Evolutionary conservation across 2,329 filamentous ascomycete species (phyloP).

Genomic region (Balansia obtecta): DNA sequence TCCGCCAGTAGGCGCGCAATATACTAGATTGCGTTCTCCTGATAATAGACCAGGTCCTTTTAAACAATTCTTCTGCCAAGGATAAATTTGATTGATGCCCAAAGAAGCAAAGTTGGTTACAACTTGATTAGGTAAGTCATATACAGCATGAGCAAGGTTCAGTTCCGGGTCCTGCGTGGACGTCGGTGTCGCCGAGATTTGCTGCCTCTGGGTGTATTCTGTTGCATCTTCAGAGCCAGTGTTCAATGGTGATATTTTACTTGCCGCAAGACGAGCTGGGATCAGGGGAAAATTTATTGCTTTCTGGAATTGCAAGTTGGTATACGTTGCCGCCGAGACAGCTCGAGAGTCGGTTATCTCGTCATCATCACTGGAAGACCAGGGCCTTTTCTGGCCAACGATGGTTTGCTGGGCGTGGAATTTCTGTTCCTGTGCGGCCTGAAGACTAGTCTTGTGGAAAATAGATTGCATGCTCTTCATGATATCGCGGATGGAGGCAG

Average conservation of each 20-base stretch:
- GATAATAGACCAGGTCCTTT: slow-evolving; percentile 52
- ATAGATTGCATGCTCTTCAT: slow-evolving; percentile 30
- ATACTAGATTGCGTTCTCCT: slow-evolving; percentile 60
- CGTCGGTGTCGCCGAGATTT: slow-evolving; percentile 40
- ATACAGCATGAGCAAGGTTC: slow-evolving; percentile 48
- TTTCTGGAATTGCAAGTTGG: slow-evolving; percentile 20
- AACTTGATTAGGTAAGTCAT: slow-evolving; percentile 47
- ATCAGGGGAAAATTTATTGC: slow-evolving; percentile 19
- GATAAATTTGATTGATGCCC: slow-evolving; percentile 63
- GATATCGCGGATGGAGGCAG: slow-evolving; percentile 5
- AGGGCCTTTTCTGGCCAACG: slow-evolving; percentile 36
- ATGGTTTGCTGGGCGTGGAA: slow-evolving; percentile 26
- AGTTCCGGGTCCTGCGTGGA: slow-evolving; percentile 40
- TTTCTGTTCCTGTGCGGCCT: slow-evolving; percentile 29
- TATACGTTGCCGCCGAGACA: slow-evolving; percentile 1
- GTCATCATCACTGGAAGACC: slow-evolving; percentile 13
- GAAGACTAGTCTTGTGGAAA: slow-evolving; percentile 38
- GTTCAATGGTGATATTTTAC: slow-evolving; percentile 30
- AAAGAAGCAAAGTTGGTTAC: slow-evolving; percentile 51
- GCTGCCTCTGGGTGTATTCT: slow-evolving; percentile 45
- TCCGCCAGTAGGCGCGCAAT: slow-evolving; percentile 66
- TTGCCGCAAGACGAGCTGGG: slow-evolving; percentile 24
- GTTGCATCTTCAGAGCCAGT: slow-evolving; percentile 19
- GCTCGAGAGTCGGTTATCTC: background rate
- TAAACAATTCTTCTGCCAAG: slow-evolving; percentile 68